Conservation (phyloP, 805 yeast species). For the Saccharomycopsis guyanensis region DNA sequence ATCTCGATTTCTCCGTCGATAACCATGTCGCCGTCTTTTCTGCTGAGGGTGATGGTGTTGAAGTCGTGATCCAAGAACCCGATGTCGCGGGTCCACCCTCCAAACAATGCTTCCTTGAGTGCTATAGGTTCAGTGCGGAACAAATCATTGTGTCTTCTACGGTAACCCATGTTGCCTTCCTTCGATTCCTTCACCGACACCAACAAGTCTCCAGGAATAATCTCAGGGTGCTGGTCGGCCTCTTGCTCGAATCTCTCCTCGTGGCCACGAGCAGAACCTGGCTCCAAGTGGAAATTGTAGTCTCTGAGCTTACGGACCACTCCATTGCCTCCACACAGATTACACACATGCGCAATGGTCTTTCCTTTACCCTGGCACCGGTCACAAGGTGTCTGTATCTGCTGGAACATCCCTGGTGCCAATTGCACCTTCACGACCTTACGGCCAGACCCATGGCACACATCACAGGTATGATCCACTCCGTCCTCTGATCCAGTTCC, state of each 20-base stretch:
- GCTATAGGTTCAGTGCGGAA: conserved; percentile 77
- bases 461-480: conserved; percentile 50
- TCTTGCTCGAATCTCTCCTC: conserved; percentile 59
- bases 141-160: conserved; percentile 67
- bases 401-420: conserved; percentile 88
- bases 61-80: conserved; percentile 58
- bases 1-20: conserved; percentile 65
- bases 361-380: conserved; percentile 75
- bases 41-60: conserved; percentile 35
- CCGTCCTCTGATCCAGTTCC: conserved; percentile 89
- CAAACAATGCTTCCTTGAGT: conserved; percentile 61
- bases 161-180: conserved; percentile 66
- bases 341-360: conserved; percentile 55
- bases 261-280: conserved; percentile 62
- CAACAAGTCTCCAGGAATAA: conserved; percentile 71
- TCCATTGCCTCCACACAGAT: conserved; percentile 62
- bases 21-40: conserved; percentile 47
- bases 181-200: conserved; percentile 51
- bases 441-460: conserved; percentile 74
- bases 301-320: conserved; percentile 48
- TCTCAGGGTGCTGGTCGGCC: conserved; percentile 79
- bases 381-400: conserved; percentile 72
- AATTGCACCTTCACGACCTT: conserved; percentile 59
- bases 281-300: conserved; percentile 53
- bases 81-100: conserved; percentile 73